phyloP scores from a whole-genome alignment of 257 asterid species.

The Solanum appendiculatum region DNA sequence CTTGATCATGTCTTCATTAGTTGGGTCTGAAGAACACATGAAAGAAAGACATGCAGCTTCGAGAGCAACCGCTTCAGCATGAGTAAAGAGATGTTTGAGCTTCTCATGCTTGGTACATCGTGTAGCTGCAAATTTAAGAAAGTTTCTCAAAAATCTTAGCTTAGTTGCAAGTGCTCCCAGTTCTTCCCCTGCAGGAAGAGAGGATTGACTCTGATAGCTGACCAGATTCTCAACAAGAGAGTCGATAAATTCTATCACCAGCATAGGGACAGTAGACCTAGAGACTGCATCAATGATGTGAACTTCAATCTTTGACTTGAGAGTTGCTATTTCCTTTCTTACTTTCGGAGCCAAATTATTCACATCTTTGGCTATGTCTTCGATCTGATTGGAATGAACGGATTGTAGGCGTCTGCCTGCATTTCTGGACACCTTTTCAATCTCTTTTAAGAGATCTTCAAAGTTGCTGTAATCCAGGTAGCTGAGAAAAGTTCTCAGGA shows the following conservation, averaged over 20 bases:
- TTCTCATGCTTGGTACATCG: not conserved
- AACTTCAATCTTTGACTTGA: not conserved
- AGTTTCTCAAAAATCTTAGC: not conserved
- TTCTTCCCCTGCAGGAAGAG: not conserved
- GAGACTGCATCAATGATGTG: not conserved
- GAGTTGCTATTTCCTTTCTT: not conserved
- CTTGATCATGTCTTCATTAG: not conserved
- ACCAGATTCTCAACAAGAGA: not conserved
- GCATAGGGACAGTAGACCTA: not conserved
- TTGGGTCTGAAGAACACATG: not conserved
- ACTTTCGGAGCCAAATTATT: not conserved
- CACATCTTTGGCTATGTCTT: not conserved
- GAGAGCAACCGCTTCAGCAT: not conserved
- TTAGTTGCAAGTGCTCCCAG: not conserved
- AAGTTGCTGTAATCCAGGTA: not conserved
- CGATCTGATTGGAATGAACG: not conserved
- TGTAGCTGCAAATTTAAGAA: not conserved
- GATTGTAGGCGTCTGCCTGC: not conserved
- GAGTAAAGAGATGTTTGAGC: not conserved
- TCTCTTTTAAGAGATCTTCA: not conserved
- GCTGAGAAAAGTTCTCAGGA: not conserved
- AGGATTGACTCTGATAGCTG: not conserved
- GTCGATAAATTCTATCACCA: not conserved
- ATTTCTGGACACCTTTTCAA: not conserved
- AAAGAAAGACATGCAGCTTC: not conserved